Percentiles rank a stretch among this genome's conserved stretches.
Evolutionary conservation across 2,329 filamentous ascomycete species (phyloP).

Genomic region (Hysterium pulicare): DNA sequence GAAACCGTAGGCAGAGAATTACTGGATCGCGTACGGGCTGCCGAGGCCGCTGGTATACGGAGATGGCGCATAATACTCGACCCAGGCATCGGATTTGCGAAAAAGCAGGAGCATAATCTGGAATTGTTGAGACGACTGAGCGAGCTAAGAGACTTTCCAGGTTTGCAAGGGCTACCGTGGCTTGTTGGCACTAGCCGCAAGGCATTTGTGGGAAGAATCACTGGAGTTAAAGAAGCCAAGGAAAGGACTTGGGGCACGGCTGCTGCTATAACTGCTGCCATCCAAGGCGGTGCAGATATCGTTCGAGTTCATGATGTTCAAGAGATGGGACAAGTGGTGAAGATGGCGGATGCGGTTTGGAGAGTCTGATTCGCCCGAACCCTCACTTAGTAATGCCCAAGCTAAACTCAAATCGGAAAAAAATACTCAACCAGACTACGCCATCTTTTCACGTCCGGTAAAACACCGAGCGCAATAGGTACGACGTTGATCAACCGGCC

Average conservation of each 20-base stretch:
- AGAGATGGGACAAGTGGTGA: constrained; percentile 80
- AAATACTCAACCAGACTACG: no score
- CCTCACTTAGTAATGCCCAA: no score
- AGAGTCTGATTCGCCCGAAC: no score
- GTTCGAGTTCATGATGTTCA: constrained; percentile 86
- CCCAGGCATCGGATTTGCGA: constrained; percentile 92
- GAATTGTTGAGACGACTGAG: constrained; percentile 68
- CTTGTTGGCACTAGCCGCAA: constrained; percentile 86
- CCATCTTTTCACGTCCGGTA: no score
- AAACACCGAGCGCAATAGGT: no score
- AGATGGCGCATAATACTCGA: constrained; percentile 95
- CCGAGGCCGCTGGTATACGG: constrained; percentile 76
- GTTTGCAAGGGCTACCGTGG: constrained; percentile 74
- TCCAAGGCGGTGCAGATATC: constrained; percentile 85
- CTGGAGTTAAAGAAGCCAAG: constrained; percentile 66
- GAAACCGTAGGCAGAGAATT: constrained; percentile 66
- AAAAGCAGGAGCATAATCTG: constrained; percentile 75
- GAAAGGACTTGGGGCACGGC: constrained; percentile 83
- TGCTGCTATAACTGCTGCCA: constrained; percentile 78
- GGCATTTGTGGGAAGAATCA: constrained; percentile 79
- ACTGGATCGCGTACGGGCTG: constrained; percentile 64
- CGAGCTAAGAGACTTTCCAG: constrained; percentile 50
- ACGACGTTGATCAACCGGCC: no score
- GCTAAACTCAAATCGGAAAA: no score
- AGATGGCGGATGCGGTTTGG: constrained; percentile 93